Conservation (phyloP, 345 rosid genomes). For the Carallia pectinifolia region DNA sequence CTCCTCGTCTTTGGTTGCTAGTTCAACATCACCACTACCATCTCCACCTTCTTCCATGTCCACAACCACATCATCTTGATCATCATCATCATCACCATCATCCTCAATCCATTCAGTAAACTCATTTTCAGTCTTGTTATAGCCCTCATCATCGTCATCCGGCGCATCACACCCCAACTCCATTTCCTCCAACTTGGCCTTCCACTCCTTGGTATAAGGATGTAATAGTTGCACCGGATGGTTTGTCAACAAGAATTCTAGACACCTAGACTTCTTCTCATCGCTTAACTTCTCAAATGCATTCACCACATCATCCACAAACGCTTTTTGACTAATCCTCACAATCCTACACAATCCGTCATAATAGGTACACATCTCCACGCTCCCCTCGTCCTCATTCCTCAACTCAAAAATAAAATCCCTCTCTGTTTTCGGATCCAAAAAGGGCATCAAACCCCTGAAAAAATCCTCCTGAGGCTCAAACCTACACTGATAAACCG, state of each 20-base stretch:
- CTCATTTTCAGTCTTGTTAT: constrained; percentile 35
- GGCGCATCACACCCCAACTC: constrained; percentile 98
- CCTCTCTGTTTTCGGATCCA: constrained; percentile 69
- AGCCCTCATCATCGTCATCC: constrained; percentile 47
- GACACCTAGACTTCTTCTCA: constrained; percentile 64
- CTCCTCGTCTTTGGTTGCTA: constrained; percentile 35
- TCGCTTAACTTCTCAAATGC: constrained; percentile 76
- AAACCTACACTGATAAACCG: constrained; percentile 86
- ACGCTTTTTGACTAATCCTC: constrained; percentile 72
- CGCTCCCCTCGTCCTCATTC: constrained; percentile 58
- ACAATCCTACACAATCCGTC: constrained; percentile 90
- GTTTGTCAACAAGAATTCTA: constrained; percentile 71
- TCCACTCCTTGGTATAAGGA: constrained; percentile 92
- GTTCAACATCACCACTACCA: constrained; percentile 28
- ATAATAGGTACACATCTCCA: constrained; percentile 63
- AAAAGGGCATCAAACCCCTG: constrained; percentile 49
- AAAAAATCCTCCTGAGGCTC: constrained; percentile 81
- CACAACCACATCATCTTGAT: constrained; percentile 36
- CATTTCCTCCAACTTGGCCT: constrained; percentile 88
- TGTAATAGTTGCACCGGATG: constrained; percentile 78
- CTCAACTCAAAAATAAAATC: constrained; percentile 56
- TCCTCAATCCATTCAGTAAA: constrained; percentile 66
- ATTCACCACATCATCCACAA: constrained; percentile 92
- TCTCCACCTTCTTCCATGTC: constrained; percentile 38
- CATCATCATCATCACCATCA: constrained; percentile 39